phyloP scores from a whole-genome alignment of 345 rosid species.

The Mercurialis annua region DNA sequence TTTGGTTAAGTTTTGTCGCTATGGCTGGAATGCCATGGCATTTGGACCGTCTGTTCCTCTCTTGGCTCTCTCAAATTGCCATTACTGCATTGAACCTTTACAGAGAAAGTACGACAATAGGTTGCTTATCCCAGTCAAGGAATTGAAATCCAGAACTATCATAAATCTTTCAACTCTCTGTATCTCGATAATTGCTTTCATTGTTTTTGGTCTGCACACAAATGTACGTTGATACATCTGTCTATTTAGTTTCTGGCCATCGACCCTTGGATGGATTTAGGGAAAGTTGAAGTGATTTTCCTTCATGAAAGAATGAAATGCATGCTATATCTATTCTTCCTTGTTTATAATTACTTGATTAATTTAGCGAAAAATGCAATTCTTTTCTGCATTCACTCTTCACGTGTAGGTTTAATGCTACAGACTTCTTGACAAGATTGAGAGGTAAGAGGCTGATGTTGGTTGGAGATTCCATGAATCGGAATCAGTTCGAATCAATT shows the following conservation, averaged over 20 bases:
- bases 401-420: conserved; percentile 81
- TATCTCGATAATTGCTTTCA: neutral
- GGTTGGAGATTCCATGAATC: conserved; percentile 96
- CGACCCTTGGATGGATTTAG: neutral
- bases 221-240: neutral
- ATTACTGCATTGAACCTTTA: no score
- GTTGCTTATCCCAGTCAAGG: no score
- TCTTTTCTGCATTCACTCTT: conserved; percentile 35
- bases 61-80: no score
- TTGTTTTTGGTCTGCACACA: neutral
- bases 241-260: neutral
- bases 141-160: no score
- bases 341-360: neutral
- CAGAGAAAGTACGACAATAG: no score
- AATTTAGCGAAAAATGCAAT: conserved; percentile 10
- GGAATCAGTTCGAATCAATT: conserved; percentile 87
- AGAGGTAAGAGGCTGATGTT: conserved; percentile 80
- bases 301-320: neutral
- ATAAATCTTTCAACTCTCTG: no score
- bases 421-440: conserved; percentile 83
- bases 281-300: neutral
- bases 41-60: no score
- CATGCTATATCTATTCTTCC: neutral
- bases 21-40: no score
- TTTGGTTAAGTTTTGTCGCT: no score